phyloP scores from a whole-genome alignment of 2,329 filamentous ascomycete species.

The Alternaria angustiovoidea region DNA sequence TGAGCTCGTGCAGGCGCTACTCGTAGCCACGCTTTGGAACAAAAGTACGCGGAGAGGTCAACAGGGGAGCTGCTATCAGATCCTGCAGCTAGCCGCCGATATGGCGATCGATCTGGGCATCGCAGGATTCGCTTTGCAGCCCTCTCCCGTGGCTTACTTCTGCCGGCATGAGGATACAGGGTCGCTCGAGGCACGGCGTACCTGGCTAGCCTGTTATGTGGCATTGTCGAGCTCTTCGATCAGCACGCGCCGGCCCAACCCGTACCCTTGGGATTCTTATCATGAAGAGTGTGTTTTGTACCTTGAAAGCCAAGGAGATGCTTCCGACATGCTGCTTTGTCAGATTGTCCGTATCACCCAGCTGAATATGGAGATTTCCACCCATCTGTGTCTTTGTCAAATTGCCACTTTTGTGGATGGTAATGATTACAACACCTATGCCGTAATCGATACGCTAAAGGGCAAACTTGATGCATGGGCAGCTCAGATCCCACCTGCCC shows the following conservation, averaged over 20 bases:
- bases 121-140: constrained; percentile 32
- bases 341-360: constrained; percentile 35
- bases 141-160: constrained; percentile 36
- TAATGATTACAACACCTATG: constrained; percentile 31
- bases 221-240: constrained; percentile 30
- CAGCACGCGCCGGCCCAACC: constrained; percentile 29
- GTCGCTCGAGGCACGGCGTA: constrained; percentile 37
- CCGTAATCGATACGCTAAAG: constrained; percentile 25
- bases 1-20: constrained; percentile 40
- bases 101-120: constrained; percentile 43
- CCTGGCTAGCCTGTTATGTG: constrained; percentile 41
- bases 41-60: constrained; percentile 27
- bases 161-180: constrained; percentile 26
- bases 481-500: constrained; percentile 29
- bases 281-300: constrained; percentile 32
- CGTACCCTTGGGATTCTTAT: constrained; percentile 34
- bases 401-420: constrained; percentile 27
- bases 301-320: constrained; percentile 28
- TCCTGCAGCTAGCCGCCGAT: constrained; percentile 37
- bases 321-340: constrained; percentile 32
- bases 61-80: constrained; percentile 36
- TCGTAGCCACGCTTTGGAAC: constrained; percentile 35
- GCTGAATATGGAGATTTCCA: constrained; percentile 33
- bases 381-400: constrained; percentile 30
- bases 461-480: constrained; percentile 34